Base-by-base conservation (phyloP, 768 basidiomycete genomes). In the Asterophora lycoperdoides region DNA sequence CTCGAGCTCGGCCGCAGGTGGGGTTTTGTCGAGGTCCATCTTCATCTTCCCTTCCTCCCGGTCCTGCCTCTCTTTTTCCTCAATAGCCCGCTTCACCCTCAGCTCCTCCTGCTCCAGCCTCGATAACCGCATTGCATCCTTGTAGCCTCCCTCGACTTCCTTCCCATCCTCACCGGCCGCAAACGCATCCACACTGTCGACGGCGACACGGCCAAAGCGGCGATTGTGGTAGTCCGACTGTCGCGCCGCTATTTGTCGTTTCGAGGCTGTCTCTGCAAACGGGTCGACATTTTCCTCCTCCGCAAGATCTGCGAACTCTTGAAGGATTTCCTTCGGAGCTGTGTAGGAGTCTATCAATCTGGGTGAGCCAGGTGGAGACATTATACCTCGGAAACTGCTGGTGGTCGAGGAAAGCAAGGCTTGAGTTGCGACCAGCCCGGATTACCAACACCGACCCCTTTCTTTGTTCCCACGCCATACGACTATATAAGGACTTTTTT, bases 141-240 rank as follows among this genome's bases (percentile, higher is more conserved):
- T 94, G 66, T 98, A 99, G 3, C 89, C 89, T 39, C 92, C 91
- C 61, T 92, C 90, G 1, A 78, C 76, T 23, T 82, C 80, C 55
- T 74, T 73, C 0, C 83, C 86, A 45, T 86, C 88, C 51, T 81
- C 80, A 3, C 61, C 75, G 32, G 83, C 76, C 51, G 79, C 71
- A 58, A 91, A 93, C 0, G 83, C 89, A 68, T 92, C 89, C 8
- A 78, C 80, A 46, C 90, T 88, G 35, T 88, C 88, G 52, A 86
- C 80, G 23, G 85, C 86, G 51, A 85, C 80, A 42, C 96, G 84
- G 59, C 79, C 81, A 66, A 97, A 97, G 35, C 93, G 81, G 49
- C 93, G 81, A 61, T 87, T 84, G 64, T 98, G 95, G 63, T 98
- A 99, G 64, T 96, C 95, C 43, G 84, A 88, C 72, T 97, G 92